Evolutionary conservation across 2,329 filamentous ascomycete genomes (phyloP), one percentile per base, ranked within the genome.

Genomic region (Aspergillus luchuensis): DNA sequence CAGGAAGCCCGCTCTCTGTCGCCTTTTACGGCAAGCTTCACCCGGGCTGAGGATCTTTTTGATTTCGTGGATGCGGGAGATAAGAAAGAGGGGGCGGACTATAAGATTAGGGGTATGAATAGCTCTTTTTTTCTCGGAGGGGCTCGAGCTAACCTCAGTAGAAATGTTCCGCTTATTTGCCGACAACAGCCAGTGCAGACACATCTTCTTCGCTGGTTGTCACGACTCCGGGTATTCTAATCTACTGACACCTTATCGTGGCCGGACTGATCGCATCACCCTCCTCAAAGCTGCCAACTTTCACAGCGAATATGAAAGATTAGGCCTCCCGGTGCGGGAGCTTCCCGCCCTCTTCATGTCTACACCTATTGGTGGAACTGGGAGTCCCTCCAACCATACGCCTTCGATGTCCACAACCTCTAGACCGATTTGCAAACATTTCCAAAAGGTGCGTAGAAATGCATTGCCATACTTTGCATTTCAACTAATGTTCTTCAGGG

Each of bases 131-230:
- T n/a, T n/a, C n/a, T n/a, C n/a, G 15, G n/a, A 33, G 2, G 1
- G 25, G 10, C 7, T 11, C 38, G n/a, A 8, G 38, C 60, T 64
- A 8, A 59, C 51, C 1, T 36, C 70, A 47, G 60, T 74, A 76
- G 74, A 75, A 65, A 71, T 71, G 62, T 75, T 76, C 57, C 71
- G 69, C 3, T 76, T 87, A 1, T 87, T 85, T 62, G 81, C 79
- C 36, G 82, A 87, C 49, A 85, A 85, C 65, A 74, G 79, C 3
- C 84, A 87, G 67, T 89, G 87, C 76, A 85, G 84, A 65, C 86
- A 88, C 69, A 86, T 89, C 38, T 85, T 84, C 67, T 85, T 87
- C 59, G 87, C 85, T 5, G 85, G 82, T 41, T 89, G 86, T 66
- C 85, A 88, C 65, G 84, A 89, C 65, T 78, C 78, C 23, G 82